Evolutionary conservation across 1,284 basidiomycete species (phyloP).

Genomic region (Gymnopus androsaceus): DNA sequence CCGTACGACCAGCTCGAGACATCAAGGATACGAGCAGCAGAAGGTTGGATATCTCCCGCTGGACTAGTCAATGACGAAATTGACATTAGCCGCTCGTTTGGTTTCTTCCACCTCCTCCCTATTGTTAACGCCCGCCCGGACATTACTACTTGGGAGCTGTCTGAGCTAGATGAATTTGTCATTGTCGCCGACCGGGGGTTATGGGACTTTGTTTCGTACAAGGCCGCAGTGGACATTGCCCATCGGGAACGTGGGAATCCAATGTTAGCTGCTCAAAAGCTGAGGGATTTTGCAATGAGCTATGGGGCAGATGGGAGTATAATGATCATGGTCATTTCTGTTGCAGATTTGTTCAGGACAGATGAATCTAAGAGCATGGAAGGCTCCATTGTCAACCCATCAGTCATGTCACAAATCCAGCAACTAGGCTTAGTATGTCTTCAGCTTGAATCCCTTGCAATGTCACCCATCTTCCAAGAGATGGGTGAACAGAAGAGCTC

Average conservation of each 20-base stretch:
- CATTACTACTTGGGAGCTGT: constrained; percentile 70
- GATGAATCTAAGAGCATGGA: constrained; percentile 41
- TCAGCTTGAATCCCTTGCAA: constrained; percentile 81
- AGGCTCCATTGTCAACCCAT: constrained; percentile 45
- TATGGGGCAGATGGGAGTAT: constrained; percentile 94
- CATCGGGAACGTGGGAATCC: constrained; percentile 84
- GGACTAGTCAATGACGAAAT: constrained; percentile 93
- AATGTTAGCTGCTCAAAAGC: constrained; percentile 96
- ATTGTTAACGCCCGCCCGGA: constrained; percentile 91
- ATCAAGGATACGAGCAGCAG: constrained; percentile 84
- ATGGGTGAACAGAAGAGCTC: constrained; percentile 51
- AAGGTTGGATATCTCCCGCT: constrained; percentile 96
- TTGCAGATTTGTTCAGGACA: constrained; percentile 76
- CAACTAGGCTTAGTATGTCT: constrained; percentile 78
- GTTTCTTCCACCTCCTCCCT: constrained; percentile 90
- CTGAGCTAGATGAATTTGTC: constrained; percentile 93
- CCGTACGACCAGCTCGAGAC: constrained; percentile 90
- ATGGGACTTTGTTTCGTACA: constrained; percentile 95
- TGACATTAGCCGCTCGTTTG: constrained; percentile 91
- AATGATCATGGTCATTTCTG: constrained; percentile 97
- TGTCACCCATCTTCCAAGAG: constrained; percentile 61
- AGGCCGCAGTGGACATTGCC: constrained; percentile 97
- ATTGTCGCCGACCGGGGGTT: constrained; percentile 93
- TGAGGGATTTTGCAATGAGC: constrained; percentile 95
- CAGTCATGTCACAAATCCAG: constrained; percentile 71